Evolutionary conservation across 2,329 filamentous ascomycete species (phyloP).

Genomic region (Penicillium sp.): DNA sequence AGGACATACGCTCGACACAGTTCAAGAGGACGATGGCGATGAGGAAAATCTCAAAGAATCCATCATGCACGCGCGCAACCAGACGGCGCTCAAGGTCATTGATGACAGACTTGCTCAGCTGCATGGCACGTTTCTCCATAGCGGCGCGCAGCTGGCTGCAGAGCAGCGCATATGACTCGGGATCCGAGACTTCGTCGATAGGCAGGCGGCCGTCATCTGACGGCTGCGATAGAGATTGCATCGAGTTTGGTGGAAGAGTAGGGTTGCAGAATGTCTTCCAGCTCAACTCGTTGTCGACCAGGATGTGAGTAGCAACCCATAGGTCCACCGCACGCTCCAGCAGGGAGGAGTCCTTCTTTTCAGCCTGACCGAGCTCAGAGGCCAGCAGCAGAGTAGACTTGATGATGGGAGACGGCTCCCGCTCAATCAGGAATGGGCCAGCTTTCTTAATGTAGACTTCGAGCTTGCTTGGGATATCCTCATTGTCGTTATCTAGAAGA

Average conservation of each 20-base stretch:
- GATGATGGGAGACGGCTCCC: slow-evolving; percentile 55
- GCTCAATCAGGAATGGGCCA: slow-evolving; percentile 48
- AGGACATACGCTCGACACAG: slow-evolving; percentile 62
- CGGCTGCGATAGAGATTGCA: slow-evolving; percentile 39
- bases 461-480: slow-evolving; percentile 54
- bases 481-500: slow-evolving; percentile 52
- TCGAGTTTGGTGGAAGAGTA: slow-evolving; percentile 39
- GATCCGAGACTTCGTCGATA: slow-evolving; percentile 42
- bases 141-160: slow-evolving; percentile 57
- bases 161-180: slow-evolving; percentile 53
- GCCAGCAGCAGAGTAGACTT: slow-evolving; percentile 50
- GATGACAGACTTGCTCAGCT: slow-evolving; percentile 57
- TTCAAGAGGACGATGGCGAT: slow-evolving; percentile 60
- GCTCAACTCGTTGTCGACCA: slow-evolving; percentile 51
- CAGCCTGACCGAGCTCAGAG: slow-evolving; percentile 37
- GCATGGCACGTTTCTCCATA: slow-evolving; percentile 56
- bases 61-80: slow-evolving; percentile 58
- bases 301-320: slow-evolving; percentile 58
- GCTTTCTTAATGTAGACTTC: slow-evolving; percentile 57
- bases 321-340: slow-evolving; percentile 56
- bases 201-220: slow-evolving; percentile 44
- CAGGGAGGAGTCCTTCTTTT: slow-evolving; percentile 33
- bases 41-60: slow-evolving; percentile 61
- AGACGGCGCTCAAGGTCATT: slow-evolving; percentile 63
- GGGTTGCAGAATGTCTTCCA: slow-evolving; percentile 54